phyloP scores from a whole-genome alignment of 257 asterid species.

The Ocimum tenuiflorum region DNA sequence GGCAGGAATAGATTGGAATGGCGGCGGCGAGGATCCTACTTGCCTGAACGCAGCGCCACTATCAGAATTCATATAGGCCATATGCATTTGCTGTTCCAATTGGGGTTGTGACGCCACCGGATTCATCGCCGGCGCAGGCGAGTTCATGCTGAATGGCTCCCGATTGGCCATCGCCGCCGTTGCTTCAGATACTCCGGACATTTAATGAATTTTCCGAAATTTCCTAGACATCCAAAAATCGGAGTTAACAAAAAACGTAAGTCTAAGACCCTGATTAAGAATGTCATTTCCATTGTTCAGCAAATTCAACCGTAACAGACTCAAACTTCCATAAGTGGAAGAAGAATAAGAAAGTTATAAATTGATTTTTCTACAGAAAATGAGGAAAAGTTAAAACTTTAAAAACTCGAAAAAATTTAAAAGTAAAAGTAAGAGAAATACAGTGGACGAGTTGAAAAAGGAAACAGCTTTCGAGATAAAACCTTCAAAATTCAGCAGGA shows the following conservation, averaged over 20 bases:
- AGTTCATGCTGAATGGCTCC: conserved; percentile 18
- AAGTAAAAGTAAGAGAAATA: conserved; percentile 4
- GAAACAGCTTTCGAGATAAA: conserved; percentile 14
- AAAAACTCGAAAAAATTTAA: background rate
- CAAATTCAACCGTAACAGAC: background rate
- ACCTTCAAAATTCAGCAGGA: conserved; percentile 22
- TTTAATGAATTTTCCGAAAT: conserved; percentile 4
- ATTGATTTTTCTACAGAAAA: background rate
- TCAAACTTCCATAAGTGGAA: background rate
- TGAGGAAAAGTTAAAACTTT: background rate
- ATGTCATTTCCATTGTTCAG: too few relatives aligned
- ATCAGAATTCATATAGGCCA: conserved; percentile 20
- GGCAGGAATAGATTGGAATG: conserved; percentile 17
- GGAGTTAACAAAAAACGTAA: background rate
- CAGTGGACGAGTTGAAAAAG: conserved; percentile 21
- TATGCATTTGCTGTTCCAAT: conserved; percentile 27
- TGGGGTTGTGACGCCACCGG: conserved; percentile 22
- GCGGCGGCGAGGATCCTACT: conserved; percentile 23
- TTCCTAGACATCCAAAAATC: background rate
- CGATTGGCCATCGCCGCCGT: conserved; percentile 24
- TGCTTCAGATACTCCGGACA: conserved; percentile 33
- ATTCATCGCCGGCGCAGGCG: conserved; percentile 18
- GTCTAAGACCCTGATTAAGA: too few relatives aligned
- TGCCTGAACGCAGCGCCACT: conserved; percentile 12
- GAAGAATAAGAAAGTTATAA: background rate